Evolutionary conservation across 2,329 filamentous ascomycete genomes (phyloP), one percentile per base, ranked within the genome.

Genomic region (Fusarium veterinarium): DNA sequence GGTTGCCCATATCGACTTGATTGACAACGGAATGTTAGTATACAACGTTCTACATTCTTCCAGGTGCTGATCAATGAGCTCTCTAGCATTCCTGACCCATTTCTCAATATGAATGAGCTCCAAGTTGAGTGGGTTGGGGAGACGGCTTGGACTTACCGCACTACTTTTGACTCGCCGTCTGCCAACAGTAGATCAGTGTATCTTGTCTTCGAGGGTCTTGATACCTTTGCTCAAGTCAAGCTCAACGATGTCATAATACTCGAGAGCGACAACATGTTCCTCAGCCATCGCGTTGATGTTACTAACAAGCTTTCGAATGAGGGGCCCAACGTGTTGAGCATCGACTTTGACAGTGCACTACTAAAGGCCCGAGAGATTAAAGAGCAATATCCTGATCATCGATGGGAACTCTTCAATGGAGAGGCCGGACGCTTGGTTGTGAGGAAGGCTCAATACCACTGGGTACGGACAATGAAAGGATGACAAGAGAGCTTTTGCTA

Each of bases 21-120:
- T 70, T 49, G n/a, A 70, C 6, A 69, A 70, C 28, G 60, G 53
- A 46, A 23, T 51, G 67, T 70, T 33, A 37, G 65, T 60, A 11
- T 10, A 8, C 9, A 1, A 14, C 5, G 8, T 25, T 9, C 16
- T 23, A 2, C 9, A 5, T 2, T 11, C 3, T 19, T 5, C 5
- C 17, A 12, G 3, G 17, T 49, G 10, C 60, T 63, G 8, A 63
- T n/a, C 2, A 4, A 9, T 20, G 12, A 16, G 12, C 17, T 25
- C 3, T 23, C 4, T 14, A 60, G 57, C 5, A 60, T 60, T 8
- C 46, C 46, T 23, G 46, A 60, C 13, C 57, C 57, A 12, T 60
- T 60, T n/a, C 30, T 60, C 13, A n/a, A 60, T 19, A 60, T 60
- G 57, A 60, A 60, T 38, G 57, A 60, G 23, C 46, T 60, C 1